Evolutionary conservation across 106 monocot genomes (phyloP).

Genomic region (Amphibolis antarctica): DNA sequence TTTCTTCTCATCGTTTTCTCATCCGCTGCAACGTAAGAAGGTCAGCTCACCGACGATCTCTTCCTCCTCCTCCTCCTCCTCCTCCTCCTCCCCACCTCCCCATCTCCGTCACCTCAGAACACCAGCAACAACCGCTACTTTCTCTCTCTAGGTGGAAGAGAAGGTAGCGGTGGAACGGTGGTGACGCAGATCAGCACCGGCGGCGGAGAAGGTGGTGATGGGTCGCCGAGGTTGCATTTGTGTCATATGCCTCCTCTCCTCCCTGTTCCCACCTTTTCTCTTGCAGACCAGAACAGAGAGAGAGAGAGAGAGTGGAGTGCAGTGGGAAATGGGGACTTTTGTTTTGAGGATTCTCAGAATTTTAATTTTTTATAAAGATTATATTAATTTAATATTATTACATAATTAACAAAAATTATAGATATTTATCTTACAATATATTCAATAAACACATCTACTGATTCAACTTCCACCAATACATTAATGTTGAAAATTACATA

Average conservation of each 20-base stretch:
- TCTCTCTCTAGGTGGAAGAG: neutral
- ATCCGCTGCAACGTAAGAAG: neutral
- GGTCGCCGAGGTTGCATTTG: neutral
- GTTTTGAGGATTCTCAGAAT: too few relatives aligned
- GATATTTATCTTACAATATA: too few relatives aligned
- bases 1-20: neutral
- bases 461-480: too few relatives aligned
- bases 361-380: too few relatives aligned
- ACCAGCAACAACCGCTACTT: neutral
- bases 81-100: neutral
- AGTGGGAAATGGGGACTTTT: too few relatives aligned
- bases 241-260: neutral
- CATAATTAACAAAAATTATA: too few relatives aligned
- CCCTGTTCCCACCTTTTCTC: neutral
- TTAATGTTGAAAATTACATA: too few relatives aligned
- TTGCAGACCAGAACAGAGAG: neutral
- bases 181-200: neutral
- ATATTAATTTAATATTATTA: too few relatives aligned
- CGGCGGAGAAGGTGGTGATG: neutral
- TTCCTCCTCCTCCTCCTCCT: too few relatives aligned
- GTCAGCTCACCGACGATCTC: neutral
- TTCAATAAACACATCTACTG: too few relatives aligned
- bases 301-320: neutral
- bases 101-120: neutral
- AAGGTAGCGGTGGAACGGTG: neutral